Evolutionary conservation across 2,329 filamentous ascomycete genomes (phyloP), one percentile per base, ranked within the genome.

Genomic region (Cercospora berteroae): DNA sequence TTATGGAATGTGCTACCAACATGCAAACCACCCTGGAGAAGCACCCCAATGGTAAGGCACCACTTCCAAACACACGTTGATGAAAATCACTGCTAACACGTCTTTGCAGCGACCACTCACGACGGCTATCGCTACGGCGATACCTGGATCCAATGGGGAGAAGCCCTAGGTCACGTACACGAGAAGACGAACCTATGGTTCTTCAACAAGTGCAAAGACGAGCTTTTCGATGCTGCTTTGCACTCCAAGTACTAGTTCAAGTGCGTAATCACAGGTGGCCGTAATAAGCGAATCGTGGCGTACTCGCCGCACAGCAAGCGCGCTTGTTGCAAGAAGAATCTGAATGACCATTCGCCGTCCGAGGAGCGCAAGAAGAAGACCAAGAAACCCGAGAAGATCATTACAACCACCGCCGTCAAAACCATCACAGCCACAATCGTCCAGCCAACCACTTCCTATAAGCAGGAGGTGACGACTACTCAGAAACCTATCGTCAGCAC

Each of bases 371-470:
- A 4, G 10, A 36, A 4, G 12, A 36, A 36, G 33, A 3, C 31
- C 33, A 36, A 16, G 33, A 16, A 36, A 5, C 33, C 33, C 33
- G 6, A 36, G 13, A 57, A 58, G 25, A 62, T 55, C 5, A 61
- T 65, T 27, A 65, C 48, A 23, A 18, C 52, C 16, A 65, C 62
- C 12, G 25, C 18, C 4, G 66, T 62, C 39, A 63, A 67, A 31
- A 60, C 64, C 20, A 27, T 69, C 23, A 42, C 33, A 12, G 33
- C 60, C n/a, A 61, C 57, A 18, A 52, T 48, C 60, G 63, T 64
- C n/a, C 59, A 63, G 39, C 48, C 61, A 20, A 64, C 44, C 5
- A 64, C 61, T 44, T 57, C 52, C 13, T 42, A n/a, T 52, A 56
- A 31, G 27, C 18, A 25, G 9, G 16, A 42, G 12, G 1, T 18